Percentiles rank a stretch among this genome's conserved stretches.
phyloP scores from a whole-genome alignment of 2,329 filamentous ascomycete species.

The Penicillium sp. region DNA sequence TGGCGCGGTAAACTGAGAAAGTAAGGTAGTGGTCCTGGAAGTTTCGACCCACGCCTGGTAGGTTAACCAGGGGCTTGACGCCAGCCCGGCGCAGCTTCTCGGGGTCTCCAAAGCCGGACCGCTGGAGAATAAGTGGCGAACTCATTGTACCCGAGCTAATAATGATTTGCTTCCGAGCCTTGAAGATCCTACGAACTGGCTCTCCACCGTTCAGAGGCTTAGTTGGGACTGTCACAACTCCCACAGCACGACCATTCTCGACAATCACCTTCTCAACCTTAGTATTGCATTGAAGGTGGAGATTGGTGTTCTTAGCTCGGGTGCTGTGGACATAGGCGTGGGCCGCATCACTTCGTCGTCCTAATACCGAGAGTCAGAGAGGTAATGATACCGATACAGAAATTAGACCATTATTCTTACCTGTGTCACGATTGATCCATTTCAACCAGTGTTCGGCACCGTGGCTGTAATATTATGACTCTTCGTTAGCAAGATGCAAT shows the following conservation, averaged over 20 bases:
- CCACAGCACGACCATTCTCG: slow-evolving; percentile 69
- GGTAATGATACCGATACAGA: background rate
- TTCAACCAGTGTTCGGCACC: slow-evolving; percentile 82
- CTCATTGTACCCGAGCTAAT: slow-evolving; percentile 70
- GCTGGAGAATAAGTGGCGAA: slow-evolving; percentile 71
- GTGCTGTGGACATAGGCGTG: slow-evolving; percentile 78
- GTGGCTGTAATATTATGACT: slow-evolving; percentile 36
- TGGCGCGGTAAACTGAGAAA: slow-evolving; percentile 68
- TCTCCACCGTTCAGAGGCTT: slow-evolving; percentile 63
- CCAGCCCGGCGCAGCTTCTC: slow-evolving; percentile 67
- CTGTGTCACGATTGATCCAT: slow-evolving; percentile 69
- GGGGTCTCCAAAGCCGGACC: slow-evolving; percentile 71
- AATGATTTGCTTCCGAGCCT: slow-evolving; percentile 70
- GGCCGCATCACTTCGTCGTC: slow-evolving; percentile 72
- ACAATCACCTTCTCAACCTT: slow-evolving; percentile 76
- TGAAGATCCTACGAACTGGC: slow-evolving; percentile 57
- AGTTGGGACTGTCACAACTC: slow-evolving; percentile 66
- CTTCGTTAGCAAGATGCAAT: background rate
- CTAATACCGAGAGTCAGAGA: slow-evolving; percentile 47
- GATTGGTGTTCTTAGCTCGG: slow-evolving; percentile 64
- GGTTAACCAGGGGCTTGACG: slow-evolving; percentile 66
- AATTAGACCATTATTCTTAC: slow-evolving; percentile 32
- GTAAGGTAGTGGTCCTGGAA: slow-evolving; percentile 76
- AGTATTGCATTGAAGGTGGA: slow-evolving; percentile 71
- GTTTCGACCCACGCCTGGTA: slow-evolving; percentile 71